These are phyloP conservation scores for Metschnikowia colocasiae DNA, from an alignment of 805 yeast species.

Conservation along the genomic window DNA sequence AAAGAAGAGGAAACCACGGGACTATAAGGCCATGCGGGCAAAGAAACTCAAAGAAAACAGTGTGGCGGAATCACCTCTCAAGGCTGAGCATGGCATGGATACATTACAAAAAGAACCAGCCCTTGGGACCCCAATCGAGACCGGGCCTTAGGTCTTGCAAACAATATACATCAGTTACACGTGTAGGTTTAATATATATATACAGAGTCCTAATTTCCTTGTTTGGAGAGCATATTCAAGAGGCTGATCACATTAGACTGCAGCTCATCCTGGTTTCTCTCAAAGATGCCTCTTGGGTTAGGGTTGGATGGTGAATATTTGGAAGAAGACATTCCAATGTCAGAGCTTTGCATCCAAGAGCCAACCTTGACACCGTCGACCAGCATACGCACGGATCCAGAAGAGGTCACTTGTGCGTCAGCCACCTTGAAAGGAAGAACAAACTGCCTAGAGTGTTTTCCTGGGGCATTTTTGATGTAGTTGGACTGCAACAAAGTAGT, in stretches of 20 bases:
- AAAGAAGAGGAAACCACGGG: conserved; percentile 35
- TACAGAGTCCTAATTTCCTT: conserved; percentile 11
- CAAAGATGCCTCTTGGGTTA: conserved; percentile 29
- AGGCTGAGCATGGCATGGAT: neutral
- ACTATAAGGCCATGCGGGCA: conserved; percentile 19
- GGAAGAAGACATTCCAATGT: conserved; percentile 17
- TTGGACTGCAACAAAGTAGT: conserved; percentile 33
- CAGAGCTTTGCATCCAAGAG: conserved; percentile 34
- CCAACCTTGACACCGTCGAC: conserved; percentile 42
- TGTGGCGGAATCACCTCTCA: neutral
- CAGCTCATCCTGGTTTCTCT: conserved; percentile 29
- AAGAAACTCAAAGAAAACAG: conserved; percentile 17
- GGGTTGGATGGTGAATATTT: conserved; percentile 33
- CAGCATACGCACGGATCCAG: conserved; percentile 38
- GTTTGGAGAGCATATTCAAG: conserved; percentile 19
- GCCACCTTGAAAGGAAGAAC: conserved; percentile 41
- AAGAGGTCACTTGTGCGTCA: conserved; percentile 33
- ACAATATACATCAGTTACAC: neutral
- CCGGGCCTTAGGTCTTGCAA: neutral
- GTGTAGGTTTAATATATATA: conserved; percentile 2
- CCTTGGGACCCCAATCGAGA: neutral
- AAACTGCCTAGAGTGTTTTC: conserved; percentile 42
- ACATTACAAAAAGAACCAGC: neutral
- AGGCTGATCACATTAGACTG: conserved; percentile 17
- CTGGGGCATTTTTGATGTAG: conserved; percentile 33